phyloP scores from a whole-genome alignment of 2,329 filamentous ascomycete species.

The Alternaria sp. region DNA sequence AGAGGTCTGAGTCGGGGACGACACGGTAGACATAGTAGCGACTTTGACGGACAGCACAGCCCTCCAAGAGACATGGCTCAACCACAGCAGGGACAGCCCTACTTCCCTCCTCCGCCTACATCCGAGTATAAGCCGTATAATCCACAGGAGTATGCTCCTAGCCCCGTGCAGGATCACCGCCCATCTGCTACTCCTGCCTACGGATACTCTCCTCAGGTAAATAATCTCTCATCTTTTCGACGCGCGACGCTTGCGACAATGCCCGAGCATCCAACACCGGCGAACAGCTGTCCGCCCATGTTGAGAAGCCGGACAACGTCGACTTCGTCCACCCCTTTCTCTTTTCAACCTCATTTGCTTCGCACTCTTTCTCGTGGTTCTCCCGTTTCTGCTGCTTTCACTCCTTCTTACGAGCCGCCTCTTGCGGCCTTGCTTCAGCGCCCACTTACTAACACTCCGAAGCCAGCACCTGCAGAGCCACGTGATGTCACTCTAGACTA shows the following conservation, averaged over 20 bases:
- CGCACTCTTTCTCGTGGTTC: constrained; percentile 38
- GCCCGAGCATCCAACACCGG: constrained; percentile 32
- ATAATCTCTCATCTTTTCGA: constrained; percentile 43
- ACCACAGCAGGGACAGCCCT: constrained; percentile 36
- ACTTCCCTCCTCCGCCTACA: constrained; percentile 46
- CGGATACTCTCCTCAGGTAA: constrained; percentile 49
- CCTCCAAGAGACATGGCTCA: constrained; percentile 37
- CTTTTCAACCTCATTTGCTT: constrained; percentile 27
- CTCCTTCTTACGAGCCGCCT: constrained; percentile 49
- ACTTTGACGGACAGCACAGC: constrained; percentile 37
- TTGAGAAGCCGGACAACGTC: constrained; percentile 34
- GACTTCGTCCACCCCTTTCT: constrained; percentile 26
- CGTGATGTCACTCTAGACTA: constrained; percentile 2
- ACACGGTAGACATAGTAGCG: constrained; percentile 33
- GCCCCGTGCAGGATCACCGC: constrained; percentile 32
- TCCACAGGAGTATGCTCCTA: constrained; percentile 45
- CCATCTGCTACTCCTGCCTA: constrained; percentile 38
- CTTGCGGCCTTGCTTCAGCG: constrained; percentile 44
- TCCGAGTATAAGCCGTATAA: constrained; percentile 50
- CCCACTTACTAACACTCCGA: constrained; percentile 45
- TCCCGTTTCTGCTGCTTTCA: constrained; percentile 42
- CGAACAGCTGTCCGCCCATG: constrained; percentile 32
- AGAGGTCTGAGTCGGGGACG: constrained; percentile 43
- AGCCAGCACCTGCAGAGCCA: constrained; percentile 32
- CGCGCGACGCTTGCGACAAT: constrained; percentile 38